Conservation (phyloP, 2,329 filamentous ascomycete genomes). For the Diaporthe ilicicola region DNA sequence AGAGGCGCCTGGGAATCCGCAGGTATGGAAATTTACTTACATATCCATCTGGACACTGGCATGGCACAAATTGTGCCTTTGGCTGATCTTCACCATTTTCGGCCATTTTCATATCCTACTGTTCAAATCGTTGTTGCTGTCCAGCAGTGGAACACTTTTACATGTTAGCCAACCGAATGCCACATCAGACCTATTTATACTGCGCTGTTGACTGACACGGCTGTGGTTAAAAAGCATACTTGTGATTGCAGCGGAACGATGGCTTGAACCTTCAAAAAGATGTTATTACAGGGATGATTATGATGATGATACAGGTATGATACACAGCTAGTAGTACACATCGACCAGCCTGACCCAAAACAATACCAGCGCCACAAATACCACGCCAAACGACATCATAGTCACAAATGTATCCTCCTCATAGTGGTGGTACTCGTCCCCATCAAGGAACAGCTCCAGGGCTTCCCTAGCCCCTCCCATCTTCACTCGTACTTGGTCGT, state of each 20-base stretch:
- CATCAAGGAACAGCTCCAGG: constrained; percentile 8
- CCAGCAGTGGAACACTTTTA: too few relatives aligned
- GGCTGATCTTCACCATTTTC: not conserved
- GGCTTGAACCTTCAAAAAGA: constrained; percentile 14
- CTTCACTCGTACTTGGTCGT: constrained; percentile 2
- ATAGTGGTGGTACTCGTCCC: not conserved
- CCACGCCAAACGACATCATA: constrained; percentile 29
- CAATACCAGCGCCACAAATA: constrained; percentile 15
- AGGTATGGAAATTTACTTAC: constrained; percentile 4
- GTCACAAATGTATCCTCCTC: constrained; percentile 31
- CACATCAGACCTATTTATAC: not conserved
- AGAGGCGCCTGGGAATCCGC: too few relatives aligned
- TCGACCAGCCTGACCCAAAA: constrained; percentile 27
- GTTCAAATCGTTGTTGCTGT: too few relatives aligned
- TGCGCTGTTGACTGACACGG: not conserved
- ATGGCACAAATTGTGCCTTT: constrained; percentile 1
- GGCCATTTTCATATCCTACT: not conserved
- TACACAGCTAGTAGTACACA: constrained; percentile 13
- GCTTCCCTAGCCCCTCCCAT: constrained; percentile 21
- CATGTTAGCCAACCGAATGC: not conserved
- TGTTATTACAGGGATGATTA: constrained; percentile 13
- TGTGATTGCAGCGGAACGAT: not conserved
- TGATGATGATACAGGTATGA: constrained; percentile 9
- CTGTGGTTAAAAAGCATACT: too few relatives aligned
- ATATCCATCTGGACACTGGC: constrained; percentile 17